These are phyloP conservation scores for Jackrogersella multiformis DNA, from an alignment of 495 filamentous ascomycete genomes.

Conservation along the genomic window DNA sequence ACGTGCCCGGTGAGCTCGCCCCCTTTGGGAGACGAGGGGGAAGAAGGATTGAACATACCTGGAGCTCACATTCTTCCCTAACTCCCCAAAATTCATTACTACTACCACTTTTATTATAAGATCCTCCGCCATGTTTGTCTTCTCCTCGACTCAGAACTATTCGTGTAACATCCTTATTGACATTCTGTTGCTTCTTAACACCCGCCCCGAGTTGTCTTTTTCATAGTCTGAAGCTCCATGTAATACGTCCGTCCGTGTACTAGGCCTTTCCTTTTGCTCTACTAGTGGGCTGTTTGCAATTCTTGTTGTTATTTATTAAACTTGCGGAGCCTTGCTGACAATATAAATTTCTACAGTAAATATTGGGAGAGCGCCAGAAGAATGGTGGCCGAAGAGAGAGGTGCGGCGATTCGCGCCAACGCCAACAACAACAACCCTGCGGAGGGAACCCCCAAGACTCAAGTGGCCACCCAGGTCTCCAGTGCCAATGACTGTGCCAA, in stretches of 20 bases:
- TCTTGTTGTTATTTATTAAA: background rate
- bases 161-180: no score
- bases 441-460: background rate
- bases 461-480: conserved; percentile 23
- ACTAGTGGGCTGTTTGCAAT: background rate
- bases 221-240: no score
- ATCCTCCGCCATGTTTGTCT: no score
- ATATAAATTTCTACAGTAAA: background rate
- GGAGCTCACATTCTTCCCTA: background rate
- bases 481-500: conserved; percentile 21
- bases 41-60: background rate
- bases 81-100: background rate
- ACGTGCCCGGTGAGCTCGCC: no score
- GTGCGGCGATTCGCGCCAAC: conserved; percentile 2
- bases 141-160: no score
- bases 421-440: conserved; percentile 7
- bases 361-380: conserved; percentile 17
- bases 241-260: no score
- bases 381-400: conserved; percentile 18
- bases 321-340: background rate
- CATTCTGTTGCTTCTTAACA: no score
- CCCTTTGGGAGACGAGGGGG: no score
- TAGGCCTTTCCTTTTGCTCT: no score
- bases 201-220: no score
- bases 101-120: background rate